Evolutionary conservation across 306 rosid genomes (phyloP).

Genomic region (Quercus cerris): DNA sequence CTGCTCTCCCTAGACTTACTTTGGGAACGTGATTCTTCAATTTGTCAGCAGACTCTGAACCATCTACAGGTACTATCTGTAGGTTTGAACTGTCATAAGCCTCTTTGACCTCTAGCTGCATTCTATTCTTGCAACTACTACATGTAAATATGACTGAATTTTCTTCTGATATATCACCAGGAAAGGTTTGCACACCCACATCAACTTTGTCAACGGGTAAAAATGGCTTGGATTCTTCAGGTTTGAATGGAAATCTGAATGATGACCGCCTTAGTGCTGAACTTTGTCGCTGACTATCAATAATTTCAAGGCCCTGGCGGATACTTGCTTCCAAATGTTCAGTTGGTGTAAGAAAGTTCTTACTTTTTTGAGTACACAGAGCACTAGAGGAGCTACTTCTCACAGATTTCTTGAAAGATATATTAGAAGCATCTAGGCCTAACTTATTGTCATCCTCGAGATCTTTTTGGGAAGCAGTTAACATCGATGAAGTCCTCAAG

Average conservation of each 20-base stretch:
- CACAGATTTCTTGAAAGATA: conserved; percentile 30
- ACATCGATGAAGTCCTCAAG: conserved; percentile 68
- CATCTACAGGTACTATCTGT: conserved; percentile 71
- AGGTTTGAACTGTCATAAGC: conserved; percentile 48
- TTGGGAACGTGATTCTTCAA: conserved; percentile 73
- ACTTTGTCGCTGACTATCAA: conserved; percentile 60
- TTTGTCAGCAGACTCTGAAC: conserved; percentile 60
- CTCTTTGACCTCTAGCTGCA: conserved; percentile 50
- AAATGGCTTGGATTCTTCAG: conserved; percentile 51
- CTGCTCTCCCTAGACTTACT: conserved; percentile 48
- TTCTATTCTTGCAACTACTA: conserved; percentile 61
- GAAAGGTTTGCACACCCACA: conserved; percentile 68
- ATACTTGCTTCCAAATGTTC: conserved; percentile 91
- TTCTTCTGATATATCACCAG: conserved; percentile 38
- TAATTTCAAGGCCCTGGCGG: conserved; percentile 83
- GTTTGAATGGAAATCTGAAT: conserved; percentile 68
- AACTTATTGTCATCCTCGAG: conserved; percentile 33
- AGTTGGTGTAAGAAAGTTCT: conserved; percentile 46
- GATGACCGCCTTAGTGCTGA: conserved; percentile 71
- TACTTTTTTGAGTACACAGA: conserved; percentile 43
- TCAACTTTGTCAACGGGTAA: conserved; percentile 60
- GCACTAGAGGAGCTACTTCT: conserved; percentile 35
- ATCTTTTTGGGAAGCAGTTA: conserved; percentile 73
- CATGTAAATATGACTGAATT: conserved; percentile 50
- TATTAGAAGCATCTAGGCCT: conserved; percentile 26